Evolutionary conservation across 257 asterid species (phyloP), one percentile per base, ranked within the genome.

Genomic region (Echites panduratus): DNA sequence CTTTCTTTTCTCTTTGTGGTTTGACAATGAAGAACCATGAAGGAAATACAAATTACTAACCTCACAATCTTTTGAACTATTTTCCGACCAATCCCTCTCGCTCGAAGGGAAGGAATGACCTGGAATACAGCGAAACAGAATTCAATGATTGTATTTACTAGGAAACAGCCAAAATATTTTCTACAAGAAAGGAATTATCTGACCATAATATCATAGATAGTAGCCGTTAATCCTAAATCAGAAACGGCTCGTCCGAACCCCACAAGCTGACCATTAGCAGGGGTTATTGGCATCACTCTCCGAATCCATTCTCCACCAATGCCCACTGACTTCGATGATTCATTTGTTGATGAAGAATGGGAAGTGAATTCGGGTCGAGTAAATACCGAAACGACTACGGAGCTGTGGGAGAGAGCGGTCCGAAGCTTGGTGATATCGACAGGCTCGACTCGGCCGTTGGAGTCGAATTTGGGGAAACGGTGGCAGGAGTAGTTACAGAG

Each of bases 191-290:
- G n/a, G n/a, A n/a, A n/a, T n/a, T n/a, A n/a, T n/a, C 87, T 75
- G n/a, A 94, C 99, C 97, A 89, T 86, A 61, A 91, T 88, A 82
- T 94, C 99, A 64, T 94, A 80, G 26, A 89, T 85, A 2, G 96
- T 83, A 20, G 97, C 97, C 66, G 97, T 86, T 53, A 94, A 76
- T 40, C 87, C 93, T 73, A 79, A 73, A 84, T 94, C 99, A 3
- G 99, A 88, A 75, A 91, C 95, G 5, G 92, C 97, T 1, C 98
- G 92, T 54, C 97, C 97, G 47, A 94, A 94, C 64, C 99, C 99
- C 56, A 94, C 78, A 79, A 94, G 79, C 71, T 64, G 80, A 38
- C 99, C 96, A 63, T 87, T 88, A 27, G 79, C 85, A 74, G 95
- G 97, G 72, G 90, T 82, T 72, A 85, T 83, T 3, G 96, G 98